These are phyloP conservation scores for Rutstroemia sp. DNA, from an alignment of 2,329 filamentous ascomycete genomes.

Conservation along the genomic window DNA sequence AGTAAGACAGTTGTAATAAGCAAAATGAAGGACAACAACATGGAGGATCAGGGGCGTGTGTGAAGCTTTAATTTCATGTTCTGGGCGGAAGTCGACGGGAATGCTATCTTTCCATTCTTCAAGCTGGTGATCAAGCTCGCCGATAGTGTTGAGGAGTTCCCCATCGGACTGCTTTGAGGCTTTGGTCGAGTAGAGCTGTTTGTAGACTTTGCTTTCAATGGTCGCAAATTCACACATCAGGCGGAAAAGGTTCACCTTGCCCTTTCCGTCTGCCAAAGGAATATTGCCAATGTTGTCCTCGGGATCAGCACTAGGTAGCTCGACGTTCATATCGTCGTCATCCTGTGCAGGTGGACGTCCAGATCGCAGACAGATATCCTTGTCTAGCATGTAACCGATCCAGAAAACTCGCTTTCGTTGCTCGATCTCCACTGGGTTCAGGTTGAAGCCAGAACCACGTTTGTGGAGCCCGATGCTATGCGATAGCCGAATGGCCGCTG, in stretches of 20 bases:
- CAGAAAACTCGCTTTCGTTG: conserved; percentile 75
- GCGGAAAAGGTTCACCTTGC: conserved; percentile 91
- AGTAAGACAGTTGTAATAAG: conserved; percentile 95
- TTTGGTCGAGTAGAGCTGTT: conserved; percentile 83
- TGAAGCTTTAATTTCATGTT: conserved; percentile 88
- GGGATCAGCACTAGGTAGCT: conserved; percentile 85
- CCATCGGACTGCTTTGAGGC: conserved; percentile 88
- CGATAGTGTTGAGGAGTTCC: conserved; percentile 89
- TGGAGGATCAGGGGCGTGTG: conserved; percentile 93
- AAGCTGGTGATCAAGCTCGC: conserved; percentile 80
- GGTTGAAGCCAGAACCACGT: conserved; percentile 81
- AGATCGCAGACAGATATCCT: conserved; percentile 66
- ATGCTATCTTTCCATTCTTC: conserved; percentile 97
- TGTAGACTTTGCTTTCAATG: conserved; percentile 93
- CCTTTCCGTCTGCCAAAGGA: conserved; percentile 77
- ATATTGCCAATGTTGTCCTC: conserved; percentile 93
- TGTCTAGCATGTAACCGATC: conserved; percentile 69
- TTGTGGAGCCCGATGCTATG: conserved; percentile 96
- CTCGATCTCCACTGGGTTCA: conserved; percentile 90
- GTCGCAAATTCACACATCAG: conserved; percentile 86
- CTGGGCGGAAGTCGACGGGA: conserved; percentile 91
- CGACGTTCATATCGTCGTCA: conserved; percentile 88
- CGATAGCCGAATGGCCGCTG: conserved; percentile 80
- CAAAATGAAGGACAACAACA: conserved; percentile 88
- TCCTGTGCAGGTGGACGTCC: conserved; percentile 66